Conservation (phyloP, 2,329 filamentous ascomycete genomes). For the Colletotrichum chrysophilum region DNA sequence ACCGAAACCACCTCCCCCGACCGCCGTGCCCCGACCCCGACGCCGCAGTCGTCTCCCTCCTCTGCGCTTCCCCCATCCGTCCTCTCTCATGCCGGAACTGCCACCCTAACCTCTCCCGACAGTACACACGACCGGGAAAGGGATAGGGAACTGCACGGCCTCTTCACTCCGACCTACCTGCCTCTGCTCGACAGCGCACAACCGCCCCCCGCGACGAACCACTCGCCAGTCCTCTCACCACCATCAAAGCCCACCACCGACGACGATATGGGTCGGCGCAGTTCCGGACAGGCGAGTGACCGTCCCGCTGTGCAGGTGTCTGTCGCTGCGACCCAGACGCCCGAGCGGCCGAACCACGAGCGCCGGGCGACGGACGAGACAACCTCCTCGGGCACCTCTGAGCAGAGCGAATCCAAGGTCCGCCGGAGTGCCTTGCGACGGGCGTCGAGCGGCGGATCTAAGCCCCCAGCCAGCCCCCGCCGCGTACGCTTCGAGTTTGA, state of each 20-base stretch:
- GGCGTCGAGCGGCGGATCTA: slow-evolving; percentile 52
- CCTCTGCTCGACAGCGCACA: slow-evolving; percentile 60
- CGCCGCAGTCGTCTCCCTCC: slow-evolving; percentile 16
- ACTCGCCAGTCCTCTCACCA: slow-evolving; percentile 25
- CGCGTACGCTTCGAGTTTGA: slow-evolving; percentile 68
- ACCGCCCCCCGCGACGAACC: slow-evolving; percentile 22
- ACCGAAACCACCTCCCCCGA: not conserved
- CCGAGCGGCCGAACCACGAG: slow-evolving; percentile 37
- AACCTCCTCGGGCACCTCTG: slow-evolving; percentile 56
- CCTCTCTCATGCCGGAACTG: slow-evolving; percentile 11
- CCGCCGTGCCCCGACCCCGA: not conserved
- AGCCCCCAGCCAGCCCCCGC: slow-evolving; percentile 58
- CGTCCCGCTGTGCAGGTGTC: not conserved
- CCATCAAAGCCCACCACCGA: slow-evolving; percentile 17
- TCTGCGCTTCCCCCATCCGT: not conserved
- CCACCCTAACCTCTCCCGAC: slow-evolving; percentile 16
- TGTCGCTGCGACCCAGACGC: slow-evolving; percentile 18
- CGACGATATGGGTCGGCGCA: slow-evolving; percentile 6
- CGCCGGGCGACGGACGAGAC: slow-evolving; percentile 52
- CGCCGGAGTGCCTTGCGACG: slow-evolving; percentile 64
- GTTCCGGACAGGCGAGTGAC: not conserved
- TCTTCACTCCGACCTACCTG: slow-evolving; percentile 68
- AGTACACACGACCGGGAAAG: slow-evolving; percentile 47
- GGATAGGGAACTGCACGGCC: slow-evolving; percentile 64
- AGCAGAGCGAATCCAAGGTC: slow-evolving; percentile 54